Base-by-base conservation (phyloP, 169 alveolate species). In the Eimeria brunetti region DNA sequence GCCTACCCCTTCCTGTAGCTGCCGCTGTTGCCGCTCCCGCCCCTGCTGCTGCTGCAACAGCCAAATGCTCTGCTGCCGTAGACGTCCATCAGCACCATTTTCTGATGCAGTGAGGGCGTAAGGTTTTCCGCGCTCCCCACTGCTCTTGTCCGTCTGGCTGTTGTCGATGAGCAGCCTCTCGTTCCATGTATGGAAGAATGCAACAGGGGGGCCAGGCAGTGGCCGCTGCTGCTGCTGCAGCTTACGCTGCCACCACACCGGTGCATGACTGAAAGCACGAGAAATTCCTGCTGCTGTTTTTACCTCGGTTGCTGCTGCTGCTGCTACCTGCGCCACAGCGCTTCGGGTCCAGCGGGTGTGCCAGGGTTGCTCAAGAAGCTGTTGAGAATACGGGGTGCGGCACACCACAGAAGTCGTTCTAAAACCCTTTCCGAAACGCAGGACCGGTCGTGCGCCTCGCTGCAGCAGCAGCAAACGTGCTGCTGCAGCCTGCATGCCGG, bases 401-500 rank as follows among this genome's bases (percentile, higher is more conserved):
- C 62, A 36, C 83, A 60, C 46, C 64, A 71, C 71, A 60, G 58
- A 2, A 49, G 49, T 9, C 11, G 58, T 27, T 86, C 44, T 4
- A 44, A 27, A 75, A 36, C 80, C 93, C 20, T 16, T 67, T 2
- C 49, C 2, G 9, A 62, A 75, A 44, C 62, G 83, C 83, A 60
- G 44, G 81, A 46, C 53, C 51, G 83, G 69, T n/a, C 93, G 93
- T 20, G 53, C 33, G 81, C 81, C 83, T 44, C 93, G 81, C 93
- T 86, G 93, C 93, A 86, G 81, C 93, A 36, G 93, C 93, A 86
- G 93, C 93, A 62, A 62, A 36, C 27, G 80, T 64, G 93, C 83
- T 60, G 93, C 93, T 38, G 93, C 93, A 41, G 62, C 84, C 92
- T 62, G 92, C 93, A 86, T 86, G 93, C 93, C 93, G 93, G 93